These are phyloP conservation scores for Sarcocystis neurona DNA, from an alignment of 169 alveolate species.

Conservation along the genomic window DNA sequence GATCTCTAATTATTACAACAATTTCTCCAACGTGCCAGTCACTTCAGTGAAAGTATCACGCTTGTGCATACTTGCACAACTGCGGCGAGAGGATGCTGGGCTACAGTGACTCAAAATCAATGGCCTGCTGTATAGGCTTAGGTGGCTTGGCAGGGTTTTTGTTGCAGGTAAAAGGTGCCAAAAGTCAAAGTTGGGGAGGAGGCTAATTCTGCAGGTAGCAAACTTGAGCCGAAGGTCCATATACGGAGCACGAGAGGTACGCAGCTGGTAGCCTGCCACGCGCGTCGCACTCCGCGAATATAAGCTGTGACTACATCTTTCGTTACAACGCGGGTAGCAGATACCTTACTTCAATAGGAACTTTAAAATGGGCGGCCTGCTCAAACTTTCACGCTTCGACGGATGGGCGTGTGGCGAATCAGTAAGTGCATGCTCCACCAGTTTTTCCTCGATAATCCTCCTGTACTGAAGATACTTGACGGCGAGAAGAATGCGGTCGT, in stretches of 20 bases:
- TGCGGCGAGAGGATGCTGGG: background rate
- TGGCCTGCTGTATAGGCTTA: background rate
- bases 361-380: too few species aligned
- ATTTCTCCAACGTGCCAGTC: background rate
- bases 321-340: too few species aligned
- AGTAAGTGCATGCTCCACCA: too few species aligned
- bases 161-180: background rate
- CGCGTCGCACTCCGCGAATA: too few species aligned
- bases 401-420: too few species aligned
- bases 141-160: background rate
- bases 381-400: too few species aligned
- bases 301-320: too few species aligned
- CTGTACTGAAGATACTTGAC: slow-evolving; percentile 20
- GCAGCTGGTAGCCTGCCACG: background rate
- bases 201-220: slow-evolving; percentile 33
- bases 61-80: background rate
- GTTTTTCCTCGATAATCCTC: too few species aligned
- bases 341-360: too few species aligned
- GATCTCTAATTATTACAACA: background rate
- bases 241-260: slow-evolving; percentile 40
- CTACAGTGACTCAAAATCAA: background rate
- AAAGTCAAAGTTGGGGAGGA: background rate
- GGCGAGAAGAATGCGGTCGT: slow-evolving; percentile 35
- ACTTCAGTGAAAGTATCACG: background rate
- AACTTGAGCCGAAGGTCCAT: background rate